Conservation (phyloP, 352 stramenopile genomes). For the Pythium periplocum region DNA sequence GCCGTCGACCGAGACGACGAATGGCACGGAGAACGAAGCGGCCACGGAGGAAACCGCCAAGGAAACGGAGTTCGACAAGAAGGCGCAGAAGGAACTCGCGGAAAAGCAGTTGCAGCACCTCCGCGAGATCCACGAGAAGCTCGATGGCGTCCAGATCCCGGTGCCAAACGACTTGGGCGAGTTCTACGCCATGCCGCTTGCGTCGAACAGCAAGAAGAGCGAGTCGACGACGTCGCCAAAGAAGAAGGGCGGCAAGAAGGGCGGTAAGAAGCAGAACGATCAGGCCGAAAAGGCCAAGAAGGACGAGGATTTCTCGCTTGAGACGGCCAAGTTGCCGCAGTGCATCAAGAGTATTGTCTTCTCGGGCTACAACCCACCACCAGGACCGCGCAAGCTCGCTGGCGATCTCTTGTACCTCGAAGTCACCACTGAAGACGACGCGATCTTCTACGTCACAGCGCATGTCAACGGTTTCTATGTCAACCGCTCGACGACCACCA, state of each 20-base stretch:
- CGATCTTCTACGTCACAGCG: slow-evolving; percentile 82
- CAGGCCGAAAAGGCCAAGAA: slow-evolving; percentile 11
- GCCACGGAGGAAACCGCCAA: slow-evolving; percentile 17
- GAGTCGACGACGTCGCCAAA: slow-evolving; percentile 21
- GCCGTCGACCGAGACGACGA: slow-evolving; percentile 16
- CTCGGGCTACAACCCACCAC: slow-evolving; percentile 94
- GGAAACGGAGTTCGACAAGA: slow-evolving; percentile 30
- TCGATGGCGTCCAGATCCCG: slow-evolving; percentile 71
- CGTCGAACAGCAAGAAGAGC: slow-evolving; percentile 28
- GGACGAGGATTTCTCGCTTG: slow-evolving; percentile 25
- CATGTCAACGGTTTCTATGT: slow-evolving; percentile 93
- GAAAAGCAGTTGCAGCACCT: slow-evolving; percentile 77
- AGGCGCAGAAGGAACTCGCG: slow-evolving; percentile 66
- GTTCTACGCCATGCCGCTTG: slow-evolving; percentile 50
- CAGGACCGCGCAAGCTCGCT: slow-evolving; percentile 83
- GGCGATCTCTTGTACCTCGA: slow-evolving; percentile 95
- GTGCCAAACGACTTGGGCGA: slow-evolving; percentile 52
- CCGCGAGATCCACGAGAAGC: slow-evolving; percentile 78
- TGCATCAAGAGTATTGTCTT: slow-evolving; percentile 91
- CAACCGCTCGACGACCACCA: slow-evolving; percentile 74
- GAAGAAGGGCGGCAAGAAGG: slow-evolving; percentile 15
- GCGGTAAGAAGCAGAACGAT: slow-evolving; percentile 28
- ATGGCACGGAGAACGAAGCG: slow-evolving; percentile 15
- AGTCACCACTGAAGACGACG: slow-evolving; percentile 67
- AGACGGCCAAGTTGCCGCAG: slow-evolving; percentile 59